Base-by-base conservation (phyloP, 176 grass and related monocot species). In the Elymus sibiricus region DNA sequence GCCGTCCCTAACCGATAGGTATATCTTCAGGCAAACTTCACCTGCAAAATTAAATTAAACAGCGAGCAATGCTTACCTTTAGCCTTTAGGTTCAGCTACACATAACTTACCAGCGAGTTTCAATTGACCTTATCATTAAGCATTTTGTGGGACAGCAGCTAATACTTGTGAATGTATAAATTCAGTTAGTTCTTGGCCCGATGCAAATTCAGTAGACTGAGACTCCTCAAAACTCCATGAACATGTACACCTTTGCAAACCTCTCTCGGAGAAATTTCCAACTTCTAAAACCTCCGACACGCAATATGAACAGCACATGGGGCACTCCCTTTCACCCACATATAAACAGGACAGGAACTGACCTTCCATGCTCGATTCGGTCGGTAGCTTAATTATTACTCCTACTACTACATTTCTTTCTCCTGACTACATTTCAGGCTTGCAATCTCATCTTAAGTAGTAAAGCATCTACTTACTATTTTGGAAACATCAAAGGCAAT, bases 1-100 rank as follows among this genome's bases (percentile, higher is more conserved):
- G 74, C 55, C 70, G 61, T 76, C 44, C 74, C 89, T 90, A 79
- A 86, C 72, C 6, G 89, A 90, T 11, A 90, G 39, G 40, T 87
- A 79, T 79, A 98, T 86, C 43, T 51, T 92, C 74, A 95, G 77
- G 79, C 86, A 82, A 86, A 98, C 94, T 89, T 98, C 96, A 89
- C 96, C 96, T 92, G 79, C 47, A 87, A 75, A 83, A 17, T 51
- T 82, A 34, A 34, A 51, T 49, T 60, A 32, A 88, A 83, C 35
- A 65, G 56, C 49, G 15, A 83, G 38, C 66, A 37, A 37, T 21
- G 42, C 26, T 11, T 51, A 90, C 12, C 7, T 19, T 62, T 37
- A 69, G 11, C 25, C 21, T 24, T 62, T 37, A 69, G 22, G 21
- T 27, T 27, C 4, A 21, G 0, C 15, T 28, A 32, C 15, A 76